Evolutionary conservation across 2,329 filamentous ascomycete species (phyloP).

Genomic region (Microsporum audouinii): DNA sequence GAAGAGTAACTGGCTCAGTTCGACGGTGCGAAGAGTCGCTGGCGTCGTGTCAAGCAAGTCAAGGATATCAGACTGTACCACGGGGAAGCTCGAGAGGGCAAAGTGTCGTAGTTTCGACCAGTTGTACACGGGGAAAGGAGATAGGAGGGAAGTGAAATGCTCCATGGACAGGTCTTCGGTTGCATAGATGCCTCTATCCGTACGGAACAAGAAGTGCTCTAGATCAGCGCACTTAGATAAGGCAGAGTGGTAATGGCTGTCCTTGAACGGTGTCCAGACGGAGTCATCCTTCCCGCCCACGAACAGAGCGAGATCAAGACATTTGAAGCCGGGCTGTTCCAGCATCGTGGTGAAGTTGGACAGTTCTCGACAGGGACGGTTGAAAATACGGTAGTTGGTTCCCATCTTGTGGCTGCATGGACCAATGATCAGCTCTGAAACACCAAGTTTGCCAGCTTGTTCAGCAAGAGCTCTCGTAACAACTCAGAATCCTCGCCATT

Average conservation of each 20-base stretch:
- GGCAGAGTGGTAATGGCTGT: background rate
- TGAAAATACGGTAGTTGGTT: background rate
- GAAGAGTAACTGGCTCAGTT: background rate
- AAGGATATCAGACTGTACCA: background rate
- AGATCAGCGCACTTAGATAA: background rate
- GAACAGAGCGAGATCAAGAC: background rate
- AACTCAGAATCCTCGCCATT: background rate
- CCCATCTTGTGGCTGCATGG: background rate
- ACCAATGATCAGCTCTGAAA: background rate
- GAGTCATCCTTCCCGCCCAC: background rate
- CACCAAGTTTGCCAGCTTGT: background rate
- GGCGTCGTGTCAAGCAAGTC: background rate
- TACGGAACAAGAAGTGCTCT: background rate
- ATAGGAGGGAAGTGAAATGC: background rate
- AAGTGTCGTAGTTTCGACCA: background rate
- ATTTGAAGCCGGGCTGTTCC: background rate
- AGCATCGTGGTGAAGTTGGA: background rate
- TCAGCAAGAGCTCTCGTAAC: background rate
- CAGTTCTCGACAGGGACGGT: background rate
- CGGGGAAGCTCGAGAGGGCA: background rate
- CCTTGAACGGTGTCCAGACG: background rate
- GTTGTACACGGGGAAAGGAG: background rate
- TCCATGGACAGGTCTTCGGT: background rate
- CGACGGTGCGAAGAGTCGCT: background rate
- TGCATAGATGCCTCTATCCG: background rate